A percentile compares a stretch with the other conserved stretches of the same genome.
Evolutionary conservation across 768 basidiomycete species (phyloP).

Genomic region (Chlorophyllum brunneum): DNA sequence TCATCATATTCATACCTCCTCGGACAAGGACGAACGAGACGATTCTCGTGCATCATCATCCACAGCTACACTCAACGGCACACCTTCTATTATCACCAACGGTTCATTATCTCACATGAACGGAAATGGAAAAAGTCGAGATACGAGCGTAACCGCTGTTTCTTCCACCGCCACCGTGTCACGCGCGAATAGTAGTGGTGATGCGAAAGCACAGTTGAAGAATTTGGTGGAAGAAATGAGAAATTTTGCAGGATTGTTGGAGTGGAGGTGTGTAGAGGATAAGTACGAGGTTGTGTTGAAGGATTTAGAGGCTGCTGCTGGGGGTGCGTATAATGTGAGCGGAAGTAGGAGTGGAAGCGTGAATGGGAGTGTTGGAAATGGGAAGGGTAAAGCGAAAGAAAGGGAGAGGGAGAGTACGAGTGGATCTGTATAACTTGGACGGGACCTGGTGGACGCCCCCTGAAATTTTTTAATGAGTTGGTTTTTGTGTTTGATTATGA

Average conservation of each 20-base stretch:
- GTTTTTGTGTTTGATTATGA: too few species aligned
- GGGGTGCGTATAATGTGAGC: background rate
- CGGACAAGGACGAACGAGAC: background rate
- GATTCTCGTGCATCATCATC: conserved; percentile 15
- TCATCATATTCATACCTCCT: background rate
- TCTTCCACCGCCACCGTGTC: background rate
- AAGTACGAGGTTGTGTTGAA: conserved; percentile 24
- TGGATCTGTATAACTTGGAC: background rate
- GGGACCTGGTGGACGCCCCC: too few species aligned
- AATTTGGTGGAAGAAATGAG: conserved; percentile 49
- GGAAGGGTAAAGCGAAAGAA: conserved; percentile 2
- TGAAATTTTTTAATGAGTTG: background rate
- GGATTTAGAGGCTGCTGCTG: conserved; percentile 5
- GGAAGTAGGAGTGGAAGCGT: conserved; percentile 3
- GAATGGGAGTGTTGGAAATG: background rate
- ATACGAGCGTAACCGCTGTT: conserved; percentile 8
- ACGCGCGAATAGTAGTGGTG: background rate
- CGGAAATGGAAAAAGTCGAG: conserved; percentile 4
- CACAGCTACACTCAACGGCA: conserved; percentile 11
- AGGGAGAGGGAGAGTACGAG: conserved; percentile 1
- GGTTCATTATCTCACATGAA: background rate
- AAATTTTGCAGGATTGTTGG: conserved; percentile 57
- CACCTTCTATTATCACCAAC: conserved; percentile 7
- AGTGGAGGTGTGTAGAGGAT: conserved; percentile 48
- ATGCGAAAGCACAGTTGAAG: conserved; percentile 25